These are phyloP conservation scores for Leccinum fuscescens DNA, from an alignment of 1,284 basidiomycete genomes.

Conservation along the genomic window DNA sequence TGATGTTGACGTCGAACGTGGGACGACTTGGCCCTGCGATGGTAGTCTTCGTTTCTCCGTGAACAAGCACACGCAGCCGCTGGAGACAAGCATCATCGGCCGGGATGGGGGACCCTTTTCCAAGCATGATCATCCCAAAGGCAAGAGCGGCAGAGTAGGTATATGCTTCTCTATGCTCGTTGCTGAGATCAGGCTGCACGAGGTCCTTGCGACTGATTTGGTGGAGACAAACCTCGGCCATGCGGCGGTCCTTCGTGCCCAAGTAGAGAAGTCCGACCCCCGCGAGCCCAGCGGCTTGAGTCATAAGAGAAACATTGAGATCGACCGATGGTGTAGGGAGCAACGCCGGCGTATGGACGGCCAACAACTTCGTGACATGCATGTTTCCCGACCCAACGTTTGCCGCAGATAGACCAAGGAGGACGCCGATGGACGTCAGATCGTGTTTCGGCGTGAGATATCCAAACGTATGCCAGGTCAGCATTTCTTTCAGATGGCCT, in stretches of 20 bases:
- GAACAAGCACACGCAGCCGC: constrained; percentile 67
- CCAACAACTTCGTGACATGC: constrained; percentile 87
- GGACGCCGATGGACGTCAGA: constrained; percentile 87
- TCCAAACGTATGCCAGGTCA: constrained; percentile 86
- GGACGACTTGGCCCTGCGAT: constrained; percentile 40
- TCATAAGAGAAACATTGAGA: constrained; percentile 86
- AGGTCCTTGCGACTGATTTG: constrained; percentile 83
- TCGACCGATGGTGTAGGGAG: constrained; percentile 86
- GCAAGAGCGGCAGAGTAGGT: constrained; percentile 85
- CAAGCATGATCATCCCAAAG: constrained; percentile 96
- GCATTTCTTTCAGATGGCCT: constrained; percentile 84
- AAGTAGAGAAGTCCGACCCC: constrained; percentile 91
- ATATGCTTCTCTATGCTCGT: constrained; percentile 89
- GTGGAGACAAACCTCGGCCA: constrained; percentile 87
- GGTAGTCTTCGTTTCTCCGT: constrained; percentile 57
- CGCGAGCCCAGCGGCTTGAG: constrained; percentile 86
- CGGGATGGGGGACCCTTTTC: constrained; percentile 74
- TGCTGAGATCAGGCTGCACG: constrained; percentile 76
- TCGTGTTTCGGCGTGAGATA: constrained; percentile 96
- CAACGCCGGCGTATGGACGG: constrained; percentile 90
- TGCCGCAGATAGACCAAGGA: constrained; percentile 89
- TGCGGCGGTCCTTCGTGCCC: constrained; percentile 83
- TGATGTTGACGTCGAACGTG: constrained; percentile 80
- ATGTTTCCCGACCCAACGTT: constrained; percentile 87
- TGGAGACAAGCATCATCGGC: constrained; percentile 72